phyloP scores from a whole-genome alignment of 1,139 yeast genomes.

The Lodderomyces margitis region DNA sequence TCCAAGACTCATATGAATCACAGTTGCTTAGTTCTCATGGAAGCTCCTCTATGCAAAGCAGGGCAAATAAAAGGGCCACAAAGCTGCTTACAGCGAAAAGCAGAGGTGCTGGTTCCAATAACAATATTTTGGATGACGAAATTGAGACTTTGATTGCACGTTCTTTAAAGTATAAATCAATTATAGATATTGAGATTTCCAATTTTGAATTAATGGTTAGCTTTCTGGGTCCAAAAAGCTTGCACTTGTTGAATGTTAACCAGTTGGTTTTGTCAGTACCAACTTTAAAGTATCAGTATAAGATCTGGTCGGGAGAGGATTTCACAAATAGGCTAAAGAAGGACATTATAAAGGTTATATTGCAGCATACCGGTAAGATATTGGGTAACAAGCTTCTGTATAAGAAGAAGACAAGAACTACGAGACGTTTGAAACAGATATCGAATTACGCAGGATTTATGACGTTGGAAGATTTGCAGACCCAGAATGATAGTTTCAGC shows the following conservation, averaged over 20 bases:
- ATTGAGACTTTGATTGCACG: conserved; percentile 32
- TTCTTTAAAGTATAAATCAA: conserved; percentile 64
- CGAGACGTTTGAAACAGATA: conserved; percentile 46
- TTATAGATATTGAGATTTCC: conserved; percentile 56
- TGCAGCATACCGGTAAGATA: conserved; percentile 76
- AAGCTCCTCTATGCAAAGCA: neutral
- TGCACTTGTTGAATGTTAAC: conserved; percentile 69
- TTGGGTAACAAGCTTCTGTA: conserved; percentile 69
- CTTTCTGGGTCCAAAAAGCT: conserved; percentile 71
- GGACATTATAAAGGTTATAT: conserved; percentile 64
- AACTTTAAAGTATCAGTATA: conserved; percentile 57
- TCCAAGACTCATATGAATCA: neutral
- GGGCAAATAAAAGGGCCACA: neutral
- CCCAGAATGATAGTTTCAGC: conserved; percentile 25
- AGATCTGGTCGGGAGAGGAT: conserved; percentile 80
- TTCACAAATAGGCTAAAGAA: conserved; percentile 61
- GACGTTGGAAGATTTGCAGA: conserved; percentile 41
- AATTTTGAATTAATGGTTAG: conserved; percentile 60
- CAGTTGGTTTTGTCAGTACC: conserved; percentile 67
- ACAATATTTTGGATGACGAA: conserved; percentile 16
- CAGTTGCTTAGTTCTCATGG: neutral
- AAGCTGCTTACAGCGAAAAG: neutral
- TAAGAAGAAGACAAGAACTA: conserved; percentile 22
- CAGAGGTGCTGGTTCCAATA: neutral
- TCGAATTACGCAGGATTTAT: conserved; percentile 38